phyloP scores from a whole-genome alignment of 2,329 filamentous ascomycete genomes.

The Hymenoscyphus infarciens region DNA sequence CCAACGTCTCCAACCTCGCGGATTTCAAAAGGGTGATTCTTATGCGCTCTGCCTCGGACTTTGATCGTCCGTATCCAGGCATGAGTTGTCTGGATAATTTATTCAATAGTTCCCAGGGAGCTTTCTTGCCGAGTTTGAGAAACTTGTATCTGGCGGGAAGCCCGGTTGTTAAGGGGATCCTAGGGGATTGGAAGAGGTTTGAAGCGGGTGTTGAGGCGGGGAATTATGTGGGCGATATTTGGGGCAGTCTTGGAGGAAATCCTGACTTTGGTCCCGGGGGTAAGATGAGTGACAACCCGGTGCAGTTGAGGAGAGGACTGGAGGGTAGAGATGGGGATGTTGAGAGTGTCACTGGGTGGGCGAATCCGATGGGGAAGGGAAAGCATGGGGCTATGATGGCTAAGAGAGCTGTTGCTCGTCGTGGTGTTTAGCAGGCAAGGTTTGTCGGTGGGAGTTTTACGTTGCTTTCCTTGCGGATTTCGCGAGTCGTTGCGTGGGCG shows the following conservation, averaged over 20 bases:
- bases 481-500: not conserved
- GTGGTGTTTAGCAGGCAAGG: not conserved
- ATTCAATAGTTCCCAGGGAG: slow-evolving; percentile 55
- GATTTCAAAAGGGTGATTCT: slow-evolving; percentile 65
- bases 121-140: slow-evolving; percentile 55
- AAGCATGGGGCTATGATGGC: slow-evolving; percentile 5
- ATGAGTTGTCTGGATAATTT: slow-evolving; percentile 56
- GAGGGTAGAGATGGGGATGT: not conserved
- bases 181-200: slow-evolving; percentile 59
- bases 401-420: not conserved
- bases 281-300: slow-evolving; percentile 6
- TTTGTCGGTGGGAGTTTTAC: not conserved
- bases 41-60: slow-evolving; percentile 65
- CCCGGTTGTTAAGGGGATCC: slow-evolving; percentile 57
- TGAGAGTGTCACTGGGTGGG: not conserved
- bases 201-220: slow-evolving; percentile 50
- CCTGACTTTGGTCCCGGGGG: slow-evolving; percentile 58
- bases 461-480: not conserved
- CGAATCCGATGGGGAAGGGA: slow-evolving; percentile 10
- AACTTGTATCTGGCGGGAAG: slow-evolving; percentile 65
- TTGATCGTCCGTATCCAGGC: slow-evolving; percentile 61
- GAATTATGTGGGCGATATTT: slow-evolving; percentile 71
- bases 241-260: slow-evolving; percentile 61
- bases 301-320: not conserved
- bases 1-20: slow-evolving; percentile 50